These are phyloP conservation scores for Adenanthera pavonina DNA, from an alignment of 306 rosid species.

Conservation along the genomic window DNA sequence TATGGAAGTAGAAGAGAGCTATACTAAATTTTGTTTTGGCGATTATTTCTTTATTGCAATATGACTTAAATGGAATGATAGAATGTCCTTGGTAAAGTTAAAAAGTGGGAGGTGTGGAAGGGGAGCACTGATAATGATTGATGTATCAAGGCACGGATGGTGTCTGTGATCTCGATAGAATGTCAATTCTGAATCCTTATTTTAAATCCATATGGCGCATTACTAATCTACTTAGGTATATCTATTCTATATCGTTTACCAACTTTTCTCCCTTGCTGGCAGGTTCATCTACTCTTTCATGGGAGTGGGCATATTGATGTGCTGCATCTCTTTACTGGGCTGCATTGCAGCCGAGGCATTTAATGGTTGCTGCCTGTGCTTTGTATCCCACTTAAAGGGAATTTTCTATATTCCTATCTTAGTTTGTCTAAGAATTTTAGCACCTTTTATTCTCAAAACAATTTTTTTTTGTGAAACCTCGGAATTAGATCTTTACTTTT, in stretches of 20 bases:
- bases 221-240: not conserved
- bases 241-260: not conserved
- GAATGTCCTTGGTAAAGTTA: not conserved
- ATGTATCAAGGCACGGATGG: not conserved
- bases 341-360: constrained; percentile 90
- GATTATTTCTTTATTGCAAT: constrained; percentile 12
- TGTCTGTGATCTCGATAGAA: too few species aligned
- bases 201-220: not conserved
- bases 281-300: constrained; percentile 91
- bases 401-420: constrained; percentile 20
- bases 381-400: constrained; percentile 68
- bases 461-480: not conserved
- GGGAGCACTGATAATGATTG: constrained; percentile 6
- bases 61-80: constrained; percentile 20
- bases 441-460: constrained; percentile 5
- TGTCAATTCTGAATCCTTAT: not conserved
- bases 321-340: constrained; percentile 73
- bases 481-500: constrained; percentile 5
- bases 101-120: constrained; percentile 13
- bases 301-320: constrained; percentile 80
- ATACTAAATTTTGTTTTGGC: not conserved
- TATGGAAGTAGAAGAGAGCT: not conserved
- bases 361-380: constrained; percentile 91
- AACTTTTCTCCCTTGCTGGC: constrained; percentile 37
- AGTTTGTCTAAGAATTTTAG: constrained; percentile 28